phyloP scores from a whole-genome alignment of 306 rosid species.

The Spatholobus suberectus region DNA sequence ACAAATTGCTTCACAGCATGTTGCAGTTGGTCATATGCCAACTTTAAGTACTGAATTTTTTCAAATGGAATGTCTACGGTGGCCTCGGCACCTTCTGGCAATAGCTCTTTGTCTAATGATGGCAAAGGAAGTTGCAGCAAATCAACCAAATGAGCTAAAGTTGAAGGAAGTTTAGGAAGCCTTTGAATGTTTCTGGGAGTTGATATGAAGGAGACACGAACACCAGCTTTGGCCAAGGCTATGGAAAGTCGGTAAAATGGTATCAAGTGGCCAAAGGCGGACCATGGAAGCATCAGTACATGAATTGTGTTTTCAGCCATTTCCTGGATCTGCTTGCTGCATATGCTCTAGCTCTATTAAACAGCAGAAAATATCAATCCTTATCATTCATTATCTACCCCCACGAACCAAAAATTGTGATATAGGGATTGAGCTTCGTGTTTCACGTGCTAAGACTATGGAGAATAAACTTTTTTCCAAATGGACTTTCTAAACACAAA shows the following conservation, averaged over 20 bases:
- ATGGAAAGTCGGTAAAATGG: constrained; percentile 40
- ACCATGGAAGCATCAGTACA: constrained; percentile 44
- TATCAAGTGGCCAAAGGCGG: constrained; percentile 43
- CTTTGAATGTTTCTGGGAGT: constrained; percentile 45
- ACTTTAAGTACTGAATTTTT: background rate
- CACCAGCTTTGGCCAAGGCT: constrained; percentile 45
- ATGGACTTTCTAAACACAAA: too few species aligned
- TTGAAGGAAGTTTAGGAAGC: constrained; percentile 41
- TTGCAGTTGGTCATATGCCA: constrained; percentile 28
- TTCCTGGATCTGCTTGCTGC: constrained; percentile 36
- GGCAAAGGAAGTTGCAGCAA: constrained; percentile 38
- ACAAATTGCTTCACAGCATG: background rate
- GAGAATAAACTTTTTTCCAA: too few species aligned
- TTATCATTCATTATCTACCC: too few species aligned
- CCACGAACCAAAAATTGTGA: too few species aligned
- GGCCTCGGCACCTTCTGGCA: constrained; percentile 48
- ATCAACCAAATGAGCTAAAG: constrained; percentile 7
- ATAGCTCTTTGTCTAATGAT: background rate
- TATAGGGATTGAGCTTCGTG: too few species aligned
- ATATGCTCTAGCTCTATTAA: too few species aligned
- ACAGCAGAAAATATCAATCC: too few species aligned
- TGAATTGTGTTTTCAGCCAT: constrained; percentile 33
- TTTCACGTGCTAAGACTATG: too few species aligned
- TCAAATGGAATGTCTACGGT: constrained; percentile 33
- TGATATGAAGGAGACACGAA: constrained; percentile 33